These are phyloP conservation scores for Cordyceps sp. DNA, from an alignment of 2,329 filamentous ascomycete genomes.

Conservation along the genomic window DNA sequence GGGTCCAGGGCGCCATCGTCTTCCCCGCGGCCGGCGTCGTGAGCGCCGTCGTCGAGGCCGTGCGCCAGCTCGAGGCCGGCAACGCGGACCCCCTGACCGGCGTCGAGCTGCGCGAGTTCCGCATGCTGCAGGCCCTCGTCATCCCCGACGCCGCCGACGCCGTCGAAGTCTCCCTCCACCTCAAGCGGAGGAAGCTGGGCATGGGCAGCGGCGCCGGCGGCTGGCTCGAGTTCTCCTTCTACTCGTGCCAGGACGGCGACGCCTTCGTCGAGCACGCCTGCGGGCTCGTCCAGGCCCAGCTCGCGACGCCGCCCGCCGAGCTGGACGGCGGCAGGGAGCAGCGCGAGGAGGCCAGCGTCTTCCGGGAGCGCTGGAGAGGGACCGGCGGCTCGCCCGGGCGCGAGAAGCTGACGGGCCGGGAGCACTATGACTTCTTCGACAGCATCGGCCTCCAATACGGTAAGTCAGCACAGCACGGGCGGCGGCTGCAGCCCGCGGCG, in stretches of 20 bases:
- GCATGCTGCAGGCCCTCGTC: not conserved
- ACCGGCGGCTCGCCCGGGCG: not conserved
- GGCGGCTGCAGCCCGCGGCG: too few species aligned
- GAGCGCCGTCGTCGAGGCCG: not conserved
- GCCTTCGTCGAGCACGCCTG: not conserved
- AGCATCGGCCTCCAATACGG: not conserved
- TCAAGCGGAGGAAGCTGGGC: not conserved
- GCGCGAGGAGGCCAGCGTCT: not conserved
- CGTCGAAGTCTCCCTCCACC: not conserved
- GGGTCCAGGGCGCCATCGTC: not conserved
- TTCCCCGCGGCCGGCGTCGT: not conserved
- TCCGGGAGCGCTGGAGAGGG: too few species aligned
- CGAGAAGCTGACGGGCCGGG: not conserved
- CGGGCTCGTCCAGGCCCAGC: too few species aligned
- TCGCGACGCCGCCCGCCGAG: too few species aligned
- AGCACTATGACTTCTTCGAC: not conserved
- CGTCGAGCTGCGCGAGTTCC: not conserved
- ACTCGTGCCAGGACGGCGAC: conserved; percentile 1
- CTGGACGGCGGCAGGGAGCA: not conserved
- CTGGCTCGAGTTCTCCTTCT: conserved; percentile 1
- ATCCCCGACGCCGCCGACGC: not conserved
- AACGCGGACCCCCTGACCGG: too few species aligned
- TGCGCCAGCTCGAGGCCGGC: not conserved
- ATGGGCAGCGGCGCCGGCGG: not conserved
- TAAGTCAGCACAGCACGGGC: too few species aligned